Conservation (phyloP, 257 asterid genomes). For the Dorcoceras hygrometricum region DNA sequence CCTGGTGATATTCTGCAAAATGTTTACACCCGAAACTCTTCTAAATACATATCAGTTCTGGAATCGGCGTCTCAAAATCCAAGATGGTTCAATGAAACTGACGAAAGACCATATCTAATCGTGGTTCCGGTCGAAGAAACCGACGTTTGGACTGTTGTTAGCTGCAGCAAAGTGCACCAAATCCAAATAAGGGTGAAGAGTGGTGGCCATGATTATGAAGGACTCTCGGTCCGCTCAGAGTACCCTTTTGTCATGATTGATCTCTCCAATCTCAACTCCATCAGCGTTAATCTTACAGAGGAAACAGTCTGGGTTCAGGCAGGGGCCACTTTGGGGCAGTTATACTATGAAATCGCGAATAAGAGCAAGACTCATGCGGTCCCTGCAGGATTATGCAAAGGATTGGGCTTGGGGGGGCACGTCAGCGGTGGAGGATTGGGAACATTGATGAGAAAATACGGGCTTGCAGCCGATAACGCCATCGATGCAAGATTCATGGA, state of each 20-base stretch:
- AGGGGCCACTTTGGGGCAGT: constrained; percentile 21
- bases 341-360: constrained; percentile 13
- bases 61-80: constrained; percentile 16
- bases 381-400: constrained; percentile 18
- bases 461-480: constrained; percentile 23
- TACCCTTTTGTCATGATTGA: constrained; percentile 17
- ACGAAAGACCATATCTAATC: constrained; percentile 1
- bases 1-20: background rate
- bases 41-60: constrained; percentile 2
- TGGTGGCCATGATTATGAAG: constrained; percentile 28
- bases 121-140: constrained; percentile 2
- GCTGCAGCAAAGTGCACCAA: constrained; percentile 3
- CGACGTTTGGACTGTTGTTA: background rate
- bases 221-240: constrained; percentile 10
- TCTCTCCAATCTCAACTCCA: background rate
- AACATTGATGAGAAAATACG: constrained; percentile 18
- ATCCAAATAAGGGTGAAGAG: constrained; percentile 17
- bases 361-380: constrained; percentile 23
- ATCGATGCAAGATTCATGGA: background rate
- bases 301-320: constrained; percentile 23
- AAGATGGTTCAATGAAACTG: constrained; percentile 18
- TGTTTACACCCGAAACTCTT: constrained; percentile 15
- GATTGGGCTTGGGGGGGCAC: constrained; percentile 21
- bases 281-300: constrained; percentile 1
- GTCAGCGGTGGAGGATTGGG: constrained; percentile 22